Evolutionary conservation across 768 basidiomycete species (phyloP).

Genomic region (Mycena indigotica): DNA sequence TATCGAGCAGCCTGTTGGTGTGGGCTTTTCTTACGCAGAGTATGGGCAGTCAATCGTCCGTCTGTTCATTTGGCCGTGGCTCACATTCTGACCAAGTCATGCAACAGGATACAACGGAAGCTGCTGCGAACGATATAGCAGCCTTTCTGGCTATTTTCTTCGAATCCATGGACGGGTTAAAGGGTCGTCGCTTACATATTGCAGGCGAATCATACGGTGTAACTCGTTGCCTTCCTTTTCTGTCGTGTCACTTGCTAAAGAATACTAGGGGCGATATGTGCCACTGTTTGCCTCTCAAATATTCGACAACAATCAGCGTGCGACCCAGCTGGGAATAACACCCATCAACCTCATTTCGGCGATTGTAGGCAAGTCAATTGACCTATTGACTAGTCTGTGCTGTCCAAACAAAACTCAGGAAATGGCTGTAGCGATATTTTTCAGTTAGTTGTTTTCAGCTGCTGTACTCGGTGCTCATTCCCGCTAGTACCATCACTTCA

Average conservation of each 20-base stretch:
- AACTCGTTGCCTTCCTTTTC: background rate
- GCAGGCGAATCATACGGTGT: constrained; percentile 58
- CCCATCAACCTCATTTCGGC: constrained; percentile 53
- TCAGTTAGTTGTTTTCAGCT: constrained; percentile 4
- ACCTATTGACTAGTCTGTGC: background rate
- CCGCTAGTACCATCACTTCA: constrained; percentile 35
- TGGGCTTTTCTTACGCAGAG: constrained; percentile 51
- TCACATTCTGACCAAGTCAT: constrained; percentile 34
- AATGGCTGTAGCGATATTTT: constrained; percentile 12
- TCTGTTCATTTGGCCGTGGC: constrained; percentile 35
- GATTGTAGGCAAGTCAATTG: constrained; percentile 43
- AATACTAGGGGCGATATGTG: constrained; percentile 49
- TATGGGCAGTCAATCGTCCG: constrained; percentile 26
- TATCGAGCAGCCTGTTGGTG: constrained; percentile 47
- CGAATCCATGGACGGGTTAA: constrained; percentile 53
- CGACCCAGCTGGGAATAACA: constrained; percentile 44
- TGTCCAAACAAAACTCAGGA: background rate
- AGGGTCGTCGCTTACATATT: constrained; percentile 48
- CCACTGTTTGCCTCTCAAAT: constrained; percentile 52
- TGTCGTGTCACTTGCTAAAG: background rate
- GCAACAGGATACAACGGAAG: constrained; percentile 50
- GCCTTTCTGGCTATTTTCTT: constrained; percentile 60
- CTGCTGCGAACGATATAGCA: constrained; percentile 56
- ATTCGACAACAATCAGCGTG: constrained; percentile 47
- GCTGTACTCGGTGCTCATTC: constrained; percentile 32